Conservation (phyloP, 257 asterid species). For the Asclepias syriaca region DNA sequence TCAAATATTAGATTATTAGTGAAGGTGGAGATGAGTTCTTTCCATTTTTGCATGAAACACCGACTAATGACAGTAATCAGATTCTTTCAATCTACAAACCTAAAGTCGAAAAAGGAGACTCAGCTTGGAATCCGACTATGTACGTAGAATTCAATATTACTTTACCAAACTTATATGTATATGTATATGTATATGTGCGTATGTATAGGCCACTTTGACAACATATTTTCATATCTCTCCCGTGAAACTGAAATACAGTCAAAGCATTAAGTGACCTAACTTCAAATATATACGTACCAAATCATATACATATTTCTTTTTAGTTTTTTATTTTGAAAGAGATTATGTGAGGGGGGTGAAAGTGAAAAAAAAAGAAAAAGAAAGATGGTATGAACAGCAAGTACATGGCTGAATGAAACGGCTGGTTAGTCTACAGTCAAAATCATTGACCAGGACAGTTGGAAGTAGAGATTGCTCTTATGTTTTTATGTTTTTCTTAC, state of each 20-base stretch:
- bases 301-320: not conserved
- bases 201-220: not conserved
- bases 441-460: not conserved
- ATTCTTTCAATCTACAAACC: not conserved
- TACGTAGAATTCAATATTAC: not conserved
- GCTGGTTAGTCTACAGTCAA: constrained; percentile 23
- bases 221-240: not conserved
- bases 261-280: not conserved
- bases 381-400: not conserved
- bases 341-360: not conserved
- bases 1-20: not conserved
- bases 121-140: not conserved
- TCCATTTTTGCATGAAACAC: not conserved
- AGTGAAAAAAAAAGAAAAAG: not conserved
- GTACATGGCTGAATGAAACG: constrained; percentile 2
- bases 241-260: not conserved
- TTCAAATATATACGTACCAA: not conserved
- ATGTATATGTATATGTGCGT: too few relatives aligned
- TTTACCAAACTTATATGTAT: not conserved
- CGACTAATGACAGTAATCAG: not conserved
- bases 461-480: constrained; percentile 5
- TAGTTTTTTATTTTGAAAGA: too few relatives aligned
- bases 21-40: not conserved
- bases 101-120: not conserved
- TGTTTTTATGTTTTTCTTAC: too few relatives aligned